Evolutionary conservation across 2,329 filamentous ascomycete genomes (phyloP).

Genomic region (Knufia petricola): DNA sequence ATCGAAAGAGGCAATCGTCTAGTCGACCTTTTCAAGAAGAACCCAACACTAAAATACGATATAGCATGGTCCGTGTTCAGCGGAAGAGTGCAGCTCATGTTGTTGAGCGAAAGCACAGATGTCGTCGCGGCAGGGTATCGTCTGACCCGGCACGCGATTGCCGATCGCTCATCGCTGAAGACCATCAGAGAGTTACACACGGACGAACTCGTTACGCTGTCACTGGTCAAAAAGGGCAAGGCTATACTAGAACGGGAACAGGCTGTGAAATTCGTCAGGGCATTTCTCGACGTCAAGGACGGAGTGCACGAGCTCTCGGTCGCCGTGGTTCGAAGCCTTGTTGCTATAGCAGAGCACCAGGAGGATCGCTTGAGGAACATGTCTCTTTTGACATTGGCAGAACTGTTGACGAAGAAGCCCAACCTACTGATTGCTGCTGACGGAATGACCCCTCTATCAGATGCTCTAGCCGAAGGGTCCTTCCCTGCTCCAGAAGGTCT

Average conservation of each 20-base stretch:
- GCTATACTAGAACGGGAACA: constrained; percentile 96
- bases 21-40: constrained; percentile 90
- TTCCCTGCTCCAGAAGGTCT: constrained; percentile 90
- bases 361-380: constrained; percentile 83
- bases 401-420: constrained; percentile 81
- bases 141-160: constrained; percentile 87
- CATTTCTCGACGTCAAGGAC: constrained; percentile 90
- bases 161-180: constrained; percentile 77
- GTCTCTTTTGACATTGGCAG: constrained; percentile 82
- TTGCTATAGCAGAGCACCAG: constrained; percentile 76
- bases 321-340: constrained; percentile 77
- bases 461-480: constrained; percentile 78
- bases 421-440: constrained; percentile 70
- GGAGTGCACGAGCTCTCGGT: constrained; percentile 80
- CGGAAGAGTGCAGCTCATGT: constrained; percentile 85
- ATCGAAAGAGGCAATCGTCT: constrained; percentile 84
- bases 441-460: constrained; percentile 77
- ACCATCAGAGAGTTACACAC: constrained; percentile 83
- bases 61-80: constrained; percentile 94
- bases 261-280: constrained; percentile 88
- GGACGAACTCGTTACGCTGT: constrained; percentile 84
- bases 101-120: constrained; percentile 89
- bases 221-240: constrained; percentile 89
- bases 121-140: constrained; percentile 91
- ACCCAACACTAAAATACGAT: constrained; percentile 92